Conservation (phyloP, 805 yeast genomes). For the Zygosaccharomyces gambellarensis region DNA sequence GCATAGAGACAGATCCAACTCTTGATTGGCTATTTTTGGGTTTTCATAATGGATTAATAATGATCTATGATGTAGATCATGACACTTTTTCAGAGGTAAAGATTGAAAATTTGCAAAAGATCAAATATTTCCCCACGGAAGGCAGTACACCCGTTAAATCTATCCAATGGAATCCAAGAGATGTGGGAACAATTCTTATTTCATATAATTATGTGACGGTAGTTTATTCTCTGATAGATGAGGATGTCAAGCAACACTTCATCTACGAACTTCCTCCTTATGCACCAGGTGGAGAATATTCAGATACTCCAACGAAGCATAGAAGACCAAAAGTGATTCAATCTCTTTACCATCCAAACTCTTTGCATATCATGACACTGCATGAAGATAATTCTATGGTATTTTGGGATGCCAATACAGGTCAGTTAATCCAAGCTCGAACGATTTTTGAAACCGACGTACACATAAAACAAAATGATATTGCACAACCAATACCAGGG, state of each 20-base stretch:
- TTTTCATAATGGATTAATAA: conserved; percentile 63
- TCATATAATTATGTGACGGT: conserved; percentile 69
- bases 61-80: conserved; percentile 78
- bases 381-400: conserved; percentile 81
- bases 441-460: conserved; percentile 61
- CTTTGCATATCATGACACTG: conserved; percentile 71
- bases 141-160: conserved; percentile 60
- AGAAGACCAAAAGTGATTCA: conserved; percentile 43
- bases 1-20: conserved; percentile 76
- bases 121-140: conserved; percentile 49
- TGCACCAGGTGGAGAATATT: conserved; percentile 65
- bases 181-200: conserved; percentile 70
- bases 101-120: conserved; percentile 66
- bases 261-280: conserved; percentile 60
- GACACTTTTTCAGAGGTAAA: conserved; percentile 60
- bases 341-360: conserved; percentile 89
- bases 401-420: conserved; percentile 89
- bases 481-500: conserved; percentile 20
- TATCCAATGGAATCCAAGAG: conserved; percentile 83
- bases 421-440: conserved; percentile 69
- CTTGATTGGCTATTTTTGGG: conserved; percentile 86
- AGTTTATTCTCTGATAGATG: conserved; percentile 59
- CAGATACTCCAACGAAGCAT: conserved; percentile 20
- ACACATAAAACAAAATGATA: conserved; percentile 42
- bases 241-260: conserved; percentile 51